A percentile compares a stretch with the other conserved stretches of the same genome.
Conservation (phyloP, 148 eudicot species). For the Rhododendron kiyosumense region DNA sequence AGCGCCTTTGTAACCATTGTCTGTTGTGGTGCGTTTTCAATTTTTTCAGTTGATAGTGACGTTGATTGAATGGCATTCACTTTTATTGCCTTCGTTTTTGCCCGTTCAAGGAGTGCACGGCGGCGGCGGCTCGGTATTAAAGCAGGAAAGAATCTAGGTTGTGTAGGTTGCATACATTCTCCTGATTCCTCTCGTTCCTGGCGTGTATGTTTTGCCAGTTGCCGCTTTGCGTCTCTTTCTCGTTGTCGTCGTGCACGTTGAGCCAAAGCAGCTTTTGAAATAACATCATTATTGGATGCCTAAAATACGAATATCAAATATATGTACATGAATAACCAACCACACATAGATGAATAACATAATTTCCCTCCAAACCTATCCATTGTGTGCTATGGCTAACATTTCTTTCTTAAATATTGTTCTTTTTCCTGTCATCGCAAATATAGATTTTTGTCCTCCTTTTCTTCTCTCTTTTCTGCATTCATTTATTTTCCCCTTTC, state of each 20-base stretch:
- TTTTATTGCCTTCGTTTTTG: not conserved
- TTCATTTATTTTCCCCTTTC: not conserved
- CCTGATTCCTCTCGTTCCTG: not conserved
- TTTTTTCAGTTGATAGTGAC: not conserved
- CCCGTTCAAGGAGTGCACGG: not conserved
- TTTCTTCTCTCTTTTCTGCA: not conserved
- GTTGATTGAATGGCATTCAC: not conserved
- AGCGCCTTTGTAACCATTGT: not conserved
- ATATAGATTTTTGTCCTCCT: not conserved
- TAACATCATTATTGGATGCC: not conserved
- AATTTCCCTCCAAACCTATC: not conserved
- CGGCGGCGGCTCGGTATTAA: not conserved
- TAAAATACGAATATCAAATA: not conserved
- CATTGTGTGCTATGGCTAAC: not conserved
- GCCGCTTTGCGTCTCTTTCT: not conserved
- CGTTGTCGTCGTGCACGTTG: conserved; percentile 5
- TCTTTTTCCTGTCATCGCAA: not conserved
- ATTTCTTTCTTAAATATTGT: not conserved
- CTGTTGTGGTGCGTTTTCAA: not conserved
- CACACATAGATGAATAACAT: not conserved
- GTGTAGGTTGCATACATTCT: not conserved
- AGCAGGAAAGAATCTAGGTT: not conserved
- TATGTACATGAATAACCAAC: not conserved
- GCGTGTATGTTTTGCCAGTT: not conserved
- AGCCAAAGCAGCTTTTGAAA: not conserved